phyloP scores from a whole-genome alignment of 148 eudicot genomes.

The Hydrangea macrophylla region DNA sequence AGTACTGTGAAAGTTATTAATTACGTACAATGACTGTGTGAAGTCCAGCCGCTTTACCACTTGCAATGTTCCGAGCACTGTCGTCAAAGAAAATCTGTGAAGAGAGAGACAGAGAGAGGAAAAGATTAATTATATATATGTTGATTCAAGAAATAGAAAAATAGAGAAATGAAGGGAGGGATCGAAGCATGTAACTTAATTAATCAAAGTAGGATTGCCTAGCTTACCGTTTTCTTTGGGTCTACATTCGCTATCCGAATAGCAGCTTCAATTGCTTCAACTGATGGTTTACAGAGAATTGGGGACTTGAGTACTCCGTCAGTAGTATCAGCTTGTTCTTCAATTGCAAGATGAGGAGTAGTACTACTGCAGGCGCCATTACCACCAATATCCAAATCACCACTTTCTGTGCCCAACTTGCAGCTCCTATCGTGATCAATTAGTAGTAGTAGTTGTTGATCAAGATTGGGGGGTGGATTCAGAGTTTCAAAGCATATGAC shows the following conservation, averaged over 20 bases:
- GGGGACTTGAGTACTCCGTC: constrained; percentile 3
- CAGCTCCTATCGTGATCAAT: background rate
- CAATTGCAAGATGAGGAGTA: too few species aligned
- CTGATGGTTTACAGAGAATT: constrained; percentile 72
- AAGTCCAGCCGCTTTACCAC: constrained; percentile 82
- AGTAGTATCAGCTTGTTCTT: background rate
- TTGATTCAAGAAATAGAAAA: background rate
- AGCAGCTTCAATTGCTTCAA: constrained; percentile 71
- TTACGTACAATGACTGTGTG: constrained; percentile 71
- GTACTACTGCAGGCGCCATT: background rate
- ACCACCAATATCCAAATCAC: constrained; percentile 5
- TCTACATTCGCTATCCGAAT: constrained; percentile 62
- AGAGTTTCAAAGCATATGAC: constrained; percentile 91
- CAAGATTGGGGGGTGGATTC: constrained; percentile 28
- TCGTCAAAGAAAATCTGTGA: constrained; percentile 87
- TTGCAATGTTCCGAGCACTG: constrained; percentile 77
- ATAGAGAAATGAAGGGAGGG: background rate
- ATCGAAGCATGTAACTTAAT: background rate
- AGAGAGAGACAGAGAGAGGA: constrained; percentile 9
- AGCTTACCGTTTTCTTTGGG: constrained; percentile 65
- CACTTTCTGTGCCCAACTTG: background rate
- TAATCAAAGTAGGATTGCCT: background rate
- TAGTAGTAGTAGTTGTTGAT: background rate
- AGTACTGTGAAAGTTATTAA: background rate
- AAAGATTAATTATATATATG: background rate